A percentile compares a stretch with the other conserved stretches of the same genome.
phyloP scores from a whole-genome alignment of 179 eudicot species.

The Amaranthus tricolor region DNA sequence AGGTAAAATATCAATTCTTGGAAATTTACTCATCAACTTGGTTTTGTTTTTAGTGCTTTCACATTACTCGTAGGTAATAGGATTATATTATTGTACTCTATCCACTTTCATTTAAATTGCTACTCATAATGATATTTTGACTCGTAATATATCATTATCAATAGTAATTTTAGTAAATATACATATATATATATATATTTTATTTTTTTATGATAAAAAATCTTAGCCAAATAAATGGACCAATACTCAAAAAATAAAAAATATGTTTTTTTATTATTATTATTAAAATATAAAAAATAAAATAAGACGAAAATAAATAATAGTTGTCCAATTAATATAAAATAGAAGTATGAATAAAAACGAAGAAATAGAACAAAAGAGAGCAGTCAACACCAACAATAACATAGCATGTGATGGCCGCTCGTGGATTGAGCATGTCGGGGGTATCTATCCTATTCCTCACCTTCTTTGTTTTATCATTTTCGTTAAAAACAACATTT shows the following conservation, averaged over 20 bases:
- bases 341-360: neutral
- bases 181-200: neutral
- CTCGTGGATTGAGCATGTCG: slow-evolving; percentile 26
- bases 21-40: slow-evolving; percentile 1
- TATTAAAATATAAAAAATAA: too few relatives aligned
- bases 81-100: too few relatives aligned
- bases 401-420: slow-evolving; percentile 22
- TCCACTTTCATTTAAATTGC: too few relatives aligned
- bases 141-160: too few relatives aligned
- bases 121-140: too few relatives aligned
- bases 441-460: neutral
- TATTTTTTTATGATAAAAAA: neutral
- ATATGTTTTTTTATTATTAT: too few relatives aligned
- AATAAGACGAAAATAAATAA: too few relatives aligned
- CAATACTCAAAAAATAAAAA: neutral
- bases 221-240: slow-evolving; percentile 9
- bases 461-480: neutral
- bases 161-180: neutral
- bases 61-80: neutral
- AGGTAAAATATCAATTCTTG: slow-evolving; percentile 6
- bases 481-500: too few relatives aligned
- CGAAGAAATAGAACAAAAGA: neutral
- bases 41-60: neutral
- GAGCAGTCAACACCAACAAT: slow-evolving; percentile 10
- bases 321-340: too few relatives aligned